Conservation (phyloP, 2,329 filamentous ascomycete genomes). For the Paramyrothecium roridum region DNA sequence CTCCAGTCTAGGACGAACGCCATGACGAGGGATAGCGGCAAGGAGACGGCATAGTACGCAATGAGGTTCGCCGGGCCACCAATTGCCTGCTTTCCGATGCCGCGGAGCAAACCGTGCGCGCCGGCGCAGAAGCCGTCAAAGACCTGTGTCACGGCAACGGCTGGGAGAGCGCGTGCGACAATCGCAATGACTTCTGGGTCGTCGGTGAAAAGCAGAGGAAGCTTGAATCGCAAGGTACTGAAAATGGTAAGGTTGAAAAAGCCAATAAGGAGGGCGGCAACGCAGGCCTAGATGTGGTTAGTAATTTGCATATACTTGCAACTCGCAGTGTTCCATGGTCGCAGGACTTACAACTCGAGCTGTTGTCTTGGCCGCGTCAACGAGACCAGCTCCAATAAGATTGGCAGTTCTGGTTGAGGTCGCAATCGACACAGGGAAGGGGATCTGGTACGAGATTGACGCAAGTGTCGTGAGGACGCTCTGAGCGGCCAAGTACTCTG, state of each 20-base stretch:
- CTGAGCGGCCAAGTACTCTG: slow-evolving; percentile 80
- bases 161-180: slow-evolving; percentile 68
- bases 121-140: slow-evolving; percentile 79
- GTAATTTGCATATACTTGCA: slow-evolving; percentile 3
- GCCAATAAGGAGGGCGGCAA: slow-evolving; percentile 67
- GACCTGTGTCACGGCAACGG: slow-evolving; percentile 85
- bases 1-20: slow-evolving; percentile 77
- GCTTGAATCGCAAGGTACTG: slow-evolving; percentile 63
- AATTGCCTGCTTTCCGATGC: slow-evolving; percentile 83
- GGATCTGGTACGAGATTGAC: slow-evolving; percentile 82
- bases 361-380: slow-evolving; percentile 74
- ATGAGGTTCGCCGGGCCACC: slow-evolving; percentile 86
- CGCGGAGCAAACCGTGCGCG: slow-evolving; percentile 81
- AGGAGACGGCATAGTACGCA: slow-evolving; percentile 80
- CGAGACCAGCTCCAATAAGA: slow-evolving; percentile 81
- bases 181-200: slow-evolving; percentile 67
- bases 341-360: slow-evolving; percentile 63
- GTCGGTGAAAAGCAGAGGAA: slow-evolving; percentile 76
- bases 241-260: slow-evolving; percentile 74
- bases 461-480: slow-evolving; percentile 78
- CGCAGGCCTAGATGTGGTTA: slow-evolving; percentile 45
- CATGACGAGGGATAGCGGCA: slow-evolving; percentile 78
- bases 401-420: slow-evolving; percentile 88
- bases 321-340: no score
- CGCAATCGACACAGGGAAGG: slow-evolving; percentile 87